Evolutionary conservation across 495 filamentous ascomycete species (phyloP).

Genomic region (Xylaria nigripes): DNA sequence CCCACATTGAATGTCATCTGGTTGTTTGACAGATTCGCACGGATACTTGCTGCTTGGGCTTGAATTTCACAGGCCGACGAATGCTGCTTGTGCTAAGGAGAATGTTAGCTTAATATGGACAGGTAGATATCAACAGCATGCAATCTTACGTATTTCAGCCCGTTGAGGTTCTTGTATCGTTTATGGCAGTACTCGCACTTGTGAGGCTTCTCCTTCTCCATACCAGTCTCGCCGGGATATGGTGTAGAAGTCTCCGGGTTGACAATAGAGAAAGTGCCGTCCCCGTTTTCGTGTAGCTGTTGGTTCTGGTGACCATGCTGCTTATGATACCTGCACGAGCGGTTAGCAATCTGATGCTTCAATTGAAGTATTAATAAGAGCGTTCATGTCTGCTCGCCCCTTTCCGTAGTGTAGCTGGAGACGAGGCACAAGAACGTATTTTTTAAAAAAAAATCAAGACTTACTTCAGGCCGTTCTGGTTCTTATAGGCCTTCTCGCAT

Average conservation of each 20-base stretch:
- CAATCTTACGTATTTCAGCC: constrained; percentile 67
- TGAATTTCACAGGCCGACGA: constrained; percentile 61
- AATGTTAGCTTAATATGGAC: constrained; percentile 14
- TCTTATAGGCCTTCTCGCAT: constrained; percentile 99
- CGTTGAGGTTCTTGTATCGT: constrained; percentile 98
- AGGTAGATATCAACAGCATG: not conserved
- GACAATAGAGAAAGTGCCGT: constrained; percentile 96
- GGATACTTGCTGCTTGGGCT: constrained; percentile 33
- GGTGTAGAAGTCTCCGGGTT: constrained; percentile 90
- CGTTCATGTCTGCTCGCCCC: too few species aligned
- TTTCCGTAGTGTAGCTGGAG: too few species aligned
- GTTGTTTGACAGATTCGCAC: constrained; percentile 27
- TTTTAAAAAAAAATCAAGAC: too few species aligned
- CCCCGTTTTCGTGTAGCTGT: constrained; percentile 86
- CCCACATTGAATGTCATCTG: constrained; percentile 26
- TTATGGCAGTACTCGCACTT: constrained; percentile 95
- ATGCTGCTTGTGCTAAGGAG: constrained; percentile 62
- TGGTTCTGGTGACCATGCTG: constrained; percentile 92
- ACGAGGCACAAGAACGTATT: too few species aligned
- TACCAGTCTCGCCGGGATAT: constrained; percentile 91
- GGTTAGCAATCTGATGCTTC: constrained; percentile 26
- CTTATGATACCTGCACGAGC: constrained; percentile 54
- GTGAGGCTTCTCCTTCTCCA: constrained; percentile 99
- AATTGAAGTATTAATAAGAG: too few species aligned
- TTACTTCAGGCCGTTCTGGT: constrained; percentile 96